Base-by-base conservation (phyloP, 192 early-diverging fungal genomes). In the Coemansia aciculifera region DNA sequence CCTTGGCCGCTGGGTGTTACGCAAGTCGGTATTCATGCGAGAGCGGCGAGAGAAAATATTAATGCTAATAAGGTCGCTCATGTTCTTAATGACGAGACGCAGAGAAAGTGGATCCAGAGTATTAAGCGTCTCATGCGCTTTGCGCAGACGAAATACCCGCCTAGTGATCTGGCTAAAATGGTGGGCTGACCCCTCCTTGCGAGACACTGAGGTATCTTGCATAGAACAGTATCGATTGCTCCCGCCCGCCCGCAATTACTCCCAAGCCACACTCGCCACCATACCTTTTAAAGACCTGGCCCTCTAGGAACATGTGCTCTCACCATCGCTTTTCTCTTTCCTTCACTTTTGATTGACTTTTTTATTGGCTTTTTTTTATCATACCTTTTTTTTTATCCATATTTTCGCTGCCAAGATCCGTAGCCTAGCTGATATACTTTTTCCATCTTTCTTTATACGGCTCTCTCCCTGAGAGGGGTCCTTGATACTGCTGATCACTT, bases 51-150 rank as follows among this genome's bases (percentile, higher is more conserved):
- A 48, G 96, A 97, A 80, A 98, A 96, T 79, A 97, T 99, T 88
- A 92, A 90, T 73, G 87, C 93, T 1, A 89, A 90, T 5, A 92
- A 99, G 69, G 94, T 99, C 13, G 97, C 97, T 2, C 97, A 99
- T 77, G 95, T 94, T 21, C 86, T 99, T 11, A 99, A 99, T 76
- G 95, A 98, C 66, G 97, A 98, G 82, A 88, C 90, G 0, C 93
- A 94, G 66, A 87, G 97, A 48, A 99, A 99, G 73, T 99, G 97
- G 97, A 99, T 99, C 83, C 97, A 99, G 82, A 88, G 89, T 15
- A 90, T 98, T 63, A 99, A 99, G 70, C 88, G 97, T 23, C 82
- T 99, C 37, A 97, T 99, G 89, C 95, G 93, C 10, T 99, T 96
- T 89, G 89, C 91, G 1, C 95, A 98, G 74, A 89, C 81, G 46